Evolutionary conservation across 2,329 filamentous ascomycete species (phyloP).

Genomic region (Alternaria brassicae): DNA sequence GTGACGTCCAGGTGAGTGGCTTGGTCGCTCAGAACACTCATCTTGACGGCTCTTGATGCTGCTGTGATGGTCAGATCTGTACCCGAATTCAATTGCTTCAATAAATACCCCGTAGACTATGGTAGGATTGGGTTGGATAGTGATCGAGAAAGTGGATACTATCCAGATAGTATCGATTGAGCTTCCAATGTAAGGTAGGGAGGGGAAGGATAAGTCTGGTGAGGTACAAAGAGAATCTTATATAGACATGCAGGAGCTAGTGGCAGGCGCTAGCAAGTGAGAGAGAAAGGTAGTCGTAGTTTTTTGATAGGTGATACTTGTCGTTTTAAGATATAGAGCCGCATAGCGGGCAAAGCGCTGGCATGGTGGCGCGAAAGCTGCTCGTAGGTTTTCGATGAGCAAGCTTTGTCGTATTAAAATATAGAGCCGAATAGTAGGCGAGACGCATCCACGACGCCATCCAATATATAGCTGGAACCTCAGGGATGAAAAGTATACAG

Average conservation of each 20-base stretch:
- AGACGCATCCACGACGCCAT: no score
- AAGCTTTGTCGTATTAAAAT: no score
- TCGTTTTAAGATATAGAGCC: no score
- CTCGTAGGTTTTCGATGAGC: no score
- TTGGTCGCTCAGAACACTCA: not conserved
- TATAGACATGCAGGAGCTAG: not conserved
- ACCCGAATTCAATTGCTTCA: not conserved
- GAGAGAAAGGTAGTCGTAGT: no score
- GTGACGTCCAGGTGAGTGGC: no score
- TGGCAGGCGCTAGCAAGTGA: not conserved
- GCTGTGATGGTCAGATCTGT: fast-evolving
- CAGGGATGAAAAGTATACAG: no score
- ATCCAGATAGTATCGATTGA: not conserved
- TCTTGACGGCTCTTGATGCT: not conserved
- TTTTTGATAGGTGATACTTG: no score
- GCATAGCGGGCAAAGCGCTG: no score
- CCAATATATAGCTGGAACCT: no score
- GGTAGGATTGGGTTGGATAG: not conserved
- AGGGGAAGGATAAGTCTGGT: not conserved
- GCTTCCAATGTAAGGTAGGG: not conserved
- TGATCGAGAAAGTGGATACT: not conserved
- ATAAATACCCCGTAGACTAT: not conserved
- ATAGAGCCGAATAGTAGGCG: no score
- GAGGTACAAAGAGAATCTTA: not conserved
- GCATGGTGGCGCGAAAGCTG: no score